Base-by-base conservation (phyloP, 2,329 filamentous ascomycete genomes). In the Fusarium caatingaense region DNA sequence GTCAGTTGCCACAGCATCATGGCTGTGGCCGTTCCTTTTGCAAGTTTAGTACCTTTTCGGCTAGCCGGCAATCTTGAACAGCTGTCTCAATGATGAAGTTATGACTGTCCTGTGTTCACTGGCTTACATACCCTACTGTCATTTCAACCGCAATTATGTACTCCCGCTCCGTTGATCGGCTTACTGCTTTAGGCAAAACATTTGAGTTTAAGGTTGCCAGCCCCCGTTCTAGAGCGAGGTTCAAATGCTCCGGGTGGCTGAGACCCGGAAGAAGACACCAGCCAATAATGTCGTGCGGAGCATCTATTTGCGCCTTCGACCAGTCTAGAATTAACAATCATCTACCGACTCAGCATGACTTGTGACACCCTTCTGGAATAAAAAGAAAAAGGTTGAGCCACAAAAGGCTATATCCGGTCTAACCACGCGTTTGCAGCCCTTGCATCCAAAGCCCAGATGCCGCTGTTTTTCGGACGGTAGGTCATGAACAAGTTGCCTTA, bases 11-110 rank as follows among this genome's bases (percentile, higher is more conserved):
- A 10, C 25, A 27, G 9, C 25, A 27, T 27, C 9, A 10, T 27
- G 1, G 25, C 25, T 27, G 2, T 27, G 25, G 25, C 3, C 25
- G 25, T 27, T 27, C 3, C 25, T 27, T 10, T 3, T 27, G 25
- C 25, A 27, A 27, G 9, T 27, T 27, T 10, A 27, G 25, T 27
- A 3, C 25, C 10, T 27, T 27, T 18, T 34, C 16, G 5, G 8
- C 8, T 5, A 5, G 8, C 8, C 8, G 15, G 32, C 9, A 0
- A 16, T 18, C 2, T 37, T 18, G 0, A 18, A 37, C 9, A 6
- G 16, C 16, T 37, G 9, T 5, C 16, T 11, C 9, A 37, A 37
- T 37, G 32, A 37, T 10, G 9, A 18, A 37, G 2, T 18, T 5
- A 11, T 18, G 2, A 37, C 5, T 3, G 5, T 16, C 16, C 16